Base-by-base conservation (phyloP, 208 protist species). In the Trypanosoma vivax region DNA sequence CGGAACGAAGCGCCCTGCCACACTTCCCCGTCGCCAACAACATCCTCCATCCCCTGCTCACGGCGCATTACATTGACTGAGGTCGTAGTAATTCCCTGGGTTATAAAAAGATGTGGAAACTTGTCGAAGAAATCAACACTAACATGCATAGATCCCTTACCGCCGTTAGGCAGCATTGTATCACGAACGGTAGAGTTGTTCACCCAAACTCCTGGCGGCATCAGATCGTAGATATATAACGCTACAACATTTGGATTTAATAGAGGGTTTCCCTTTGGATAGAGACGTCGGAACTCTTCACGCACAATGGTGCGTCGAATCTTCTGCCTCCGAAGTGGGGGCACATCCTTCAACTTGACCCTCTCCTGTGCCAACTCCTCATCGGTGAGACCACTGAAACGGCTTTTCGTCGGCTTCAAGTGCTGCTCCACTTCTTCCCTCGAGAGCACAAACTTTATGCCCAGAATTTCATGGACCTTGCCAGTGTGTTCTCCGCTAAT, bases 181-280 rank as follows among this genome's bases (percentile, higher is more conserved):
- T 71, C 65, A 23, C 59, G 50, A 16, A 71, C 29, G 3, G 10
- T 18, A 2, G 42, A 38, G 46, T 56, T 71, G 37, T 53, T 60
- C 11, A 50, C 35, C 49, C 49, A 59, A 1, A 54, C 50, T 41
- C 50, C 50, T 10, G 65, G 57, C n/a, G 35, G 7, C 56, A 73
- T 61, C 16, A 33, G 19, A 42, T 73, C 66, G 39, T 67, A 73
- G 6, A 73, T 24, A 27, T 67, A 40, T 37, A 67, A 59, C 16
- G 66, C 66, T 16, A 73, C 59, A 25, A 73, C 66, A 60, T 73
- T 38, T 5, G 54, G 50, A 30, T 73, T 56, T 24, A 73, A 39
- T 35, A 73, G 62, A 16, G 39, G 40, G 51, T 65, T 67, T 39
- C 66, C 66, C 16, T 54, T n/a, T 27, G 65, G 65, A 47, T 53